Base-by-base conservation (phyloP, 257 asterid species). In the Ocimum tenuiflorum region DNA sequence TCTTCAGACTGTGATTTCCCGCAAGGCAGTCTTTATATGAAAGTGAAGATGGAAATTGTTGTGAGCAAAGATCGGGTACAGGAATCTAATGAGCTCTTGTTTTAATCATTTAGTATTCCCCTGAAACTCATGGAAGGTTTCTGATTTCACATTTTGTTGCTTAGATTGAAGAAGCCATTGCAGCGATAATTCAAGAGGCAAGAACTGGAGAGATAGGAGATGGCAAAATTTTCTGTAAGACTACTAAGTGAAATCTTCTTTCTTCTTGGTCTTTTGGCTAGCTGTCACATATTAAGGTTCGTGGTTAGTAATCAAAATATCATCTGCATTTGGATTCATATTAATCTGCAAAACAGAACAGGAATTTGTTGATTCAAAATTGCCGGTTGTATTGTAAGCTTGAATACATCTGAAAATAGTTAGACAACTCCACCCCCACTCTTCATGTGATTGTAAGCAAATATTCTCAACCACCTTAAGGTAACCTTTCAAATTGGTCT, bases 191-290 rank as follows among this genome's bases (percentile, higher is more conserved):
- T 33, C 85, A 81, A 73, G 91, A 79, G 75, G 95, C 98, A 69
- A 86, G 96, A 55, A 91, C 98, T 46, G 97, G 98, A 63, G 98
- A 91, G 77, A 91, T 91, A 68, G 98, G 97, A 1, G 98, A 91
- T 66, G 97, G 98, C 54, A 91, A 91, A 86, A 91, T 91, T 58
- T 91, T 91, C 75, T 42, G 98, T 91, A 81, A 82, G 89, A 63
- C 58, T 50, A n/a, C n/a, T n/a, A n/a, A n/a, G n/a, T n/a, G n/a
- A n/a, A n/a, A n/a, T n/a, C n/a, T n/a, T n/a, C n/a, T 47, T 59
- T 27, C 18, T 2, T 38, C 12, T 59, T 54, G 41, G 50, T 17
- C 56, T n/a, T 7, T n/a, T 55, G 47, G n/a, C n/a, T n/a, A n/a
- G n/a, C n/a, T n/a, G 8, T 63, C 3, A 0, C 45, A 39, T 39